Conservation (phyloP, 2,329 filamentous ascomycete genomes). For the Neocatenulostroma microsporum region DNA sequence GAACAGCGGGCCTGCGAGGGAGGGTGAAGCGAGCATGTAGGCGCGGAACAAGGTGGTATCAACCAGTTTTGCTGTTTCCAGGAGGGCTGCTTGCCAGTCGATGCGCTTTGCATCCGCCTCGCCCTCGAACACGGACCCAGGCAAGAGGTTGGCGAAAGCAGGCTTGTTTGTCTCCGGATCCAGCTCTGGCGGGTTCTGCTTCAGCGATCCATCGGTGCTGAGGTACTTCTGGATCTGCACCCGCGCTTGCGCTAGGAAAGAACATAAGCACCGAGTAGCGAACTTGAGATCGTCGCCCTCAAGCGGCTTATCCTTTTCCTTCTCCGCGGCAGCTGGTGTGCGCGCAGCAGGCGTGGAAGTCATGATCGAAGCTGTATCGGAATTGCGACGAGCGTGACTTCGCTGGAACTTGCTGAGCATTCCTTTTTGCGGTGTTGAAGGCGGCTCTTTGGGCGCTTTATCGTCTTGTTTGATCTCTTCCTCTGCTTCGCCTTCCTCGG, state of each 20-base stretch:
- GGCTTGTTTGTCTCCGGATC: slow-evolving; percentile 37
- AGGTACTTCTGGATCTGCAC: slow-evolving; percentile 54
- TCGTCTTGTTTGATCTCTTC: slow-evolving; percentile 13
- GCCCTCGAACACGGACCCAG: slow-evolving; percentile 18
- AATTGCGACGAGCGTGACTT: slow-evolving; percentile 38
- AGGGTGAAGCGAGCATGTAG: slow-evolving; percentile 86
- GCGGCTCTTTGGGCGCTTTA: slow-evolving; percentile 25
- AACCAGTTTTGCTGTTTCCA: slow-evolving; percentile 71
- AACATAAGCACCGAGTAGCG: slow-evolving; percentile 74
- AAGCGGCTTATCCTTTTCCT: slow-evolving; percentile 45
- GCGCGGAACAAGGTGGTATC: slow-evolving; percentile 92
- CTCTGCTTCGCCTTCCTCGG: slow-evolving; percentile 33
- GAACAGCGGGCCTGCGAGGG: slow-evolving; percentile 80
- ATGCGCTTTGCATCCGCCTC: slow-evolving; percentile 27
- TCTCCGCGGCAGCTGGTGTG: too few relatives aligned
- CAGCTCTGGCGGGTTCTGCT: slow-evolving; percentile 43
- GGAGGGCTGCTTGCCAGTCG: slow-evolving; percentile 63
- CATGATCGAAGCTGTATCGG: slow-evolving; percentile 51
- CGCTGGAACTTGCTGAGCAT: slow-evolving; percentile 44
- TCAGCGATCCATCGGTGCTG: slow-evolving; percentile 51
- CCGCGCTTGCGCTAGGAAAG: slow-evolving; percentile 81
- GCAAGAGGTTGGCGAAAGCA: slow-evolving; percentile 36
- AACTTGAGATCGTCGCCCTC: slow-evolving; percentile 77
- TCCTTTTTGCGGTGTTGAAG: slow-evolving; percentile 28
- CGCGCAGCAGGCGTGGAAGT: slow-evolving; percentile 51